These are phyloP conservation scores for Jacaranda copaia DNA, from an alignment of 257 asterid species.

Conservation along the genomic window DNA sequence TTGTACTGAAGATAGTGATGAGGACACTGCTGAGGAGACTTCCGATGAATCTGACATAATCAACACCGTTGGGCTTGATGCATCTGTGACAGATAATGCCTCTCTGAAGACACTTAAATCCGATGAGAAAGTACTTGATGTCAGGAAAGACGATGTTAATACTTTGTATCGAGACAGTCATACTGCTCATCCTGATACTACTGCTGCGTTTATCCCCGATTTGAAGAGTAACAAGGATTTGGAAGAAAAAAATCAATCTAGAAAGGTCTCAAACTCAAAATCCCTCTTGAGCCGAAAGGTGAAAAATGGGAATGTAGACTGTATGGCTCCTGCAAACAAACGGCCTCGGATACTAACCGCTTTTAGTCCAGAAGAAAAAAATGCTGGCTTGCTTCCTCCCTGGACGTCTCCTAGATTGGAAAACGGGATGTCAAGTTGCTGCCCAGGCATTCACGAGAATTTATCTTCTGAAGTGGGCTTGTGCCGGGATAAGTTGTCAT, in stretches of 20 bases:
- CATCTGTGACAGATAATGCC: constrained; percentile 53
- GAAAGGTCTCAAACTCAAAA: constrained; percentile 36
- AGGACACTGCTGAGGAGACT: constrained; percentile 42
- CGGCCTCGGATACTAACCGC: constrained; percentile 45
- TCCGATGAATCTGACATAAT: constrained; percentile 46
- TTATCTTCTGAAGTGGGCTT: constrained; percentile 36
- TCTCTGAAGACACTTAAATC: constrained; percentile 27
- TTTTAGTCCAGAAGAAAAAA: constrained; percentile 37
- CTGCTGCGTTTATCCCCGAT: constrained; percentile 29
- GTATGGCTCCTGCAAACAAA: constrained; percentile 46
- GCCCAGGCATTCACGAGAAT: constrained; percentile 41
- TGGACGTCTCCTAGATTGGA: constrained; percentile 41
- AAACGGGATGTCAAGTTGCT: constrained; percentile 34
- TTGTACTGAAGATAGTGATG: constrained; percentile 24
- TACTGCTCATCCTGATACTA: constrained; percentile 33
- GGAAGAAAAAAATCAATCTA: constrained; percentile 40
- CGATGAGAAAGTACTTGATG: constrained; percentile 35
- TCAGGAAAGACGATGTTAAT: constrained; percentile 20
- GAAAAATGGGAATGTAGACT: constrained; percentile 43
- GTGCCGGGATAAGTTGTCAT: constrained; percentile 54
- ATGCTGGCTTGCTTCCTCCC: constrained; percentile 34
- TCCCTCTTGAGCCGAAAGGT: constrained; percentile 37
- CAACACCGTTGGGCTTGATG: too few species aligned
- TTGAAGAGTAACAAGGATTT: constrained; percentile 36
- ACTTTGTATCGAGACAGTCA: constrained; percentile 21